Base-by-base conservation (phyloP, 2,329 filamentous ascomycete species). In the Fusarium brachygibbosum region DNA sequence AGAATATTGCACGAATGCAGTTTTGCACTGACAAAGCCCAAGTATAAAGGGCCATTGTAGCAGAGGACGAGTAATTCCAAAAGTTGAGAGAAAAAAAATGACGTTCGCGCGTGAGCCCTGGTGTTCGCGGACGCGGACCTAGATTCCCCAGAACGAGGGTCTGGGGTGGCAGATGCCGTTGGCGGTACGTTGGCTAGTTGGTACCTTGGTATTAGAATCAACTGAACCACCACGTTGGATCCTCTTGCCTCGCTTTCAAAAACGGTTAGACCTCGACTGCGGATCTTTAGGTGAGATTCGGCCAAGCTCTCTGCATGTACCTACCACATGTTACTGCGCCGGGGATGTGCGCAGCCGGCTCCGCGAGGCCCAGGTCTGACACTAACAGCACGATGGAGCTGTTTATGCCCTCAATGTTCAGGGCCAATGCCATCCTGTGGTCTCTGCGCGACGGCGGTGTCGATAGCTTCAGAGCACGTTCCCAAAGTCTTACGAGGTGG, bases 391-490 rank as follows among this genome's bases (percentile, higher is more conserved):
- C 32, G 50, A 72, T 63, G 58, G 69, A 75, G 63, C 63, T 71
- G 71, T 66, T 63, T 57, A 70, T 72, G 50, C 44, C 56, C 66
- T 71, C 60, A 53, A 61, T 64, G 34, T 63, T 63, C 53, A 60
- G 45, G 58, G 63, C 62, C 56, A 64, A 54, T 63, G 57, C 70
- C 71, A 64, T 64, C 37, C 19, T 56, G 54, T 60, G 73, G 70
- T 55, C 70, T 73, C 53, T 71, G 71, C 73, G 50, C 68, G 68
- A 69, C 66, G 66, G 71, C 63, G 70, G 58, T 75, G 66, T 75
- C 64, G 70, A 75, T 75, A 75, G 73, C 71, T 69, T 74, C 69
- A 68, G 52, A 61, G 70, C 73, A 75, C 70, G 62, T 69, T 66
- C 68, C 17, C 58, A 69, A 66, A 60, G 59, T 58, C 55, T 58